Evolutionary conservation across 345 rosid genomes (phyloP).

Genomic region (Viola odorata): DNA sequence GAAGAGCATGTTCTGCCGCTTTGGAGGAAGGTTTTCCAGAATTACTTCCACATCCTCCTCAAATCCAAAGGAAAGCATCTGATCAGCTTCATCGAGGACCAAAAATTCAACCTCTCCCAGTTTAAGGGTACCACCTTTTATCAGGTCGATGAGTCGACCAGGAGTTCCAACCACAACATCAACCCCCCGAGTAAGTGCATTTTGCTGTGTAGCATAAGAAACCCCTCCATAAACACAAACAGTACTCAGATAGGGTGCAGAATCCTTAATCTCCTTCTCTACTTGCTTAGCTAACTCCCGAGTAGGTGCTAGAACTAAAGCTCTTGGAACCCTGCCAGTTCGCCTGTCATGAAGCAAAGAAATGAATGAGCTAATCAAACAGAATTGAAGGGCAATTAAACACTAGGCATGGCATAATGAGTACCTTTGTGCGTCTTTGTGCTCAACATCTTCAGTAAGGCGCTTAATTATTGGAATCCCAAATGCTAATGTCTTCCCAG

Average conservation of each 20-base stretch:
- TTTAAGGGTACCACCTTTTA: conserved; percentile 66
- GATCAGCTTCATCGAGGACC: conserved; percentile 99
- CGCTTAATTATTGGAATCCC: conserved; percentile 87
- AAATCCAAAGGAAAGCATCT: conserved; percentile 98
- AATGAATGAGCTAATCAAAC: conserved; percentile 2
- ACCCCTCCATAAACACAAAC: conserved; percentile 98
- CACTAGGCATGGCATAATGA: not conserved
- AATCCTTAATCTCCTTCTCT: conserved; percentile 87
- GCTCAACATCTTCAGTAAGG: conserved; percentile 58
- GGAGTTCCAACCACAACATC: conserved; percentile 99
- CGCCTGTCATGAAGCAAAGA: conserved; percentile 34
- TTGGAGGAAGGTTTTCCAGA: conserved; percentile 73
- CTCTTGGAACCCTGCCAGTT: conserved; percentile 65
- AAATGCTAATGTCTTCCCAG: conserved; percentile 98
- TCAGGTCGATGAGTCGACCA: conserved; percentile 85
- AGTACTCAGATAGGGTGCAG: conserved; percentile 77
- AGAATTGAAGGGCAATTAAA: conserved; percentile 9
- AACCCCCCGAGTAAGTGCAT: conserved; percentile 80
- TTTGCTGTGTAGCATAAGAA: conserved; percentile 72
- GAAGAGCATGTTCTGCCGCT: conserved; percentile 96
- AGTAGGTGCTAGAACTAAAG: conserved; percentile 82
- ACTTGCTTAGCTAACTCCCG: conserved; percentile 94
- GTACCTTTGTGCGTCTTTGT: conserved; percentile 47
- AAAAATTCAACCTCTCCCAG: conserved; percentile 83
- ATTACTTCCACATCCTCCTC: conserved; percentile 92